phyloP scores from a whole-genome alignment of 805 yeast species.

The Candida succiphila region DNA sequence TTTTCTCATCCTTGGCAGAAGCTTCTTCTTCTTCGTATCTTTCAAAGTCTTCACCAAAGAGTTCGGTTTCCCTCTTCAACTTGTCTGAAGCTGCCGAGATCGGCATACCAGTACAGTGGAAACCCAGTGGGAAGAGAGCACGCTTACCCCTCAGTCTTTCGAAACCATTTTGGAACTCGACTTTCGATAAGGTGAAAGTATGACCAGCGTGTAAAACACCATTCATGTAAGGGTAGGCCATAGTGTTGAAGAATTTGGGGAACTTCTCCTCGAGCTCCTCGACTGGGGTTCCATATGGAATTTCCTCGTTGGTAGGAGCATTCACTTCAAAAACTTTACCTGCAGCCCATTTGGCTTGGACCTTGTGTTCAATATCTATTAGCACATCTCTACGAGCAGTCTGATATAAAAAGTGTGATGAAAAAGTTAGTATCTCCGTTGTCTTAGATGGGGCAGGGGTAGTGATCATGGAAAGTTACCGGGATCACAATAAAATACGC shows the following conservation, averaged over 20 bases:
- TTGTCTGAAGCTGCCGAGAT: conserved; percentile 94
- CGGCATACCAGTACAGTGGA: conserved; percentile 99
- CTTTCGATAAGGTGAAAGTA: conserved; percentile 88
- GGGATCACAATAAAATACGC: conserved; percentile 7
- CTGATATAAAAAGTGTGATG: conserved; percentile 21
- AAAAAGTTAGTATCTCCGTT: background rate
- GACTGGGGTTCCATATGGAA: conserved; percentile 37
- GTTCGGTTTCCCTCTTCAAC: conserved; percentile 82
- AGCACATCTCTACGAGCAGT: conserved; percentile 94
- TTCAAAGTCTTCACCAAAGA: conserved; percentile 75
- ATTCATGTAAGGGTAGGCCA: conserved; percentile 99
- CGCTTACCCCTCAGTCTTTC: conserved; percentile 92
- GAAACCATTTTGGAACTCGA: conserved; percentile 84
- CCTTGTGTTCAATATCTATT: conserved; percentile 79
- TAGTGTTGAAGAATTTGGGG: conserved; percentile 84
- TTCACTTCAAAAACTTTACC: conserved; percentile 79
- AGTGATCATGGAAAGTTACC: too few relatives aligned
- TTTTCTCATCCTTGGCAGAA: conserved; percentile 17
- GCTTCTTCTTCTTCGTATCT: conserved; percentile 43
- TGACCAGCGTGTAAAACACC: conserved; percentile 98
- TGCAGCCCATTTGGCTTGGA: conserved; percentile 80
- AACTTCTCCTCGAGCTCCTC: conserved; percentile 68
- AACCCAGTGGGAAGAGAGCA: conserved; percentile 91
- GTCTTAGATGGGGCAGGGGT: background rate
- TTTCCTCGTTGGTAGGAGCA: conserved; percentile 72